Base-by-base conservation (phyloP, 805 yeast genomes). In the Yamadazyma kitorensis region DNA sequence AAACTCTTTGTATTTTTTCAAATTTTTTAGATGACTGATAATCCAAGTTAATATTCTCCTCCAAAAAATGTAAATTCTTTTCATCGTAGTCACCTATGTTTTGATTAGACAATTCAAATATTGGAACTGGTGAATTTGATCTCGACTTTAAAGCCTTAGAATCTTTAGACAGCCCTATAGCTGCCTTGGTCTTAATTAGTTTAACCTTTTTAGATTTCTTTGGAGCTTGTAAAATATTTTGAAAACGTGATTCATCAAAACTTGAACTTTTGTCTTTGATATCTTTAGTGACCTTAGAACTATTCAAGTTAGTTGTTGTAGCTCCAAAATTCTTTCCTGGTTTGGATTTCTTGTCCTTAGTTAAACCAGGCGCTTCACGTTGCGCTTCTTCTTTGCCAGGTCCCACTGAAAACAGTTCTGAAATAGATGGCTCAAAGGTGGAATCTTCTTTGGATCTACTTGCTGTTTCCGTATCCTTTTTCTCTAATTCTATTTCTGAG, bases 21-120 rank as follows among this genome's bases (percentile, higher is more conserved):
- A 10, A 10, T 24, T 8, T 24, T 14, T 27, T 27, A 13, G 27
- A 10, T 10, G 31, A 9, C 18, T 13, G 9, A 6, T 16, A 16
- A 3, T 29, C 17, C 4, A 25, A 21, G 4, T 35, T 17, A 5
- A 30, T 16, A 26, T 29, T 28, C 4, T 9, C 11, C 16, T 63
- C 68, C 19, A 58, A 36, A 27, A 41, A 52, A 3, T 54, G 49
- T 4, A 63, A 20, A 36, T 62, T 55, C 3, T 47, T 44, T 35
- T 60, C 69, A 5, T 53, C 61, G 31, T 63, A 62, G 24, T 61
- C 68, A 13, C 67, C 68, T 4, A 59, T 33, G 22, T 60, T 54
- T 13, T 53, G 64, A 29, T 52, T 47, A 2, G 64, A 59, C 8
- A 48, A 17, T 29, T 59, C 61, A 34, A 45, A 49, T 5, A 53